phyloP scores from a whole-genome alignment of 164 flowering plant species.

The Akebia trifoliata region DNA sequence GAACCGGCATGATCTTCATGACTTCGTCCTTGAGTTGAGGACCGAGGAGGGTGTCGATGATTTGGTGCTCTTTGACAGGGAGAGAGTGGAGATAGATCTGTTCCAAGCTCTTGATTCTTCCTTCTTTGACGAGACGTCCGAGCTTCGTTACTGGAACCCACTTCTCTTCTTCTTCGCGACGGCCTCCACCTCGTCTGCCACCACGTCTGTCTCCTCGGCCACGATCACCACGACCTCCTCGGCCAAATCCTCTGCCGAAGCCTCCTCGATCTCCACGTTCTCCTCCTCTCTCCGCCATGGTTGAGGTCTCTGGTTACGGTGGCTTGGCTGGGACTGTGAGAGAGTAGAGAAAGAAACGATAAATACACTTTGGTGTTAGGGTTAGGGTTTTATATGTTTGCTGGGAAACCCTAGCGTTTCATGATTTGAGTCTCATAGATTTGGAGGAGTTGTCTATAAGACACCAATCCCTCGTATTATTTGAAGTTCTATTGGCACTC shows the following conservation, averaged over 20 bases:
- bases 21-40: conserved; percentile 72
- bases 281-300: conserved; percentile 60
- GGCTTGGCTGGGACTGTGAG: not conserved
- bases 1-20: conserved; percentile 89
- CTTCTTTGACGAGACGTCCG: conserved; percentile 60
- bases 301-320: not conserved
- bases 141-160: conserved; percentile 87
- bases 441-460: too few species aligned
- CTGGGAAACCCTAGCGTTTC: too few species aligned
- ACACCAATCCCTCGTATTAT: too few species aligned
- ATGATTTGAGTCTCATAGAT: too few species aligned
- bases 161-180: conserved; percentile 54
- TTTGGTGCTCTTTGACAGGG: conserved; percentile 70
- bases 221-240: conserved; percentile 42
- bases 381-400: too few species aligned
- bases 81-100: conserved; percentile 76
- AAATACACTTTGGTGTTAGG: too few species aligned
- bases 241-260: conserved; percentile 48
- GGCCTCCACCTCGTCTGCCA: conserved; percentile 41
- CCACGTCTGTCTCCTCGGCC: conserved; percentile 48
- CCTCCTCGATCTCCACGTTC: conserved; percentile 44
- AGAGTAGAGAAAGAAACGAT: too few species aligned
- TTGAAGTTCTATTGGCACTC: too few species aligned
- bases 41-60: conserved; percentile 49
- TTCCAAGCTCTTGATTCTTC: conserved; percentile 47